Evolutionary conservation across 1,284 basidiomycete species (phyloP).

Genomic region (Grifola frondosa): DNA sequence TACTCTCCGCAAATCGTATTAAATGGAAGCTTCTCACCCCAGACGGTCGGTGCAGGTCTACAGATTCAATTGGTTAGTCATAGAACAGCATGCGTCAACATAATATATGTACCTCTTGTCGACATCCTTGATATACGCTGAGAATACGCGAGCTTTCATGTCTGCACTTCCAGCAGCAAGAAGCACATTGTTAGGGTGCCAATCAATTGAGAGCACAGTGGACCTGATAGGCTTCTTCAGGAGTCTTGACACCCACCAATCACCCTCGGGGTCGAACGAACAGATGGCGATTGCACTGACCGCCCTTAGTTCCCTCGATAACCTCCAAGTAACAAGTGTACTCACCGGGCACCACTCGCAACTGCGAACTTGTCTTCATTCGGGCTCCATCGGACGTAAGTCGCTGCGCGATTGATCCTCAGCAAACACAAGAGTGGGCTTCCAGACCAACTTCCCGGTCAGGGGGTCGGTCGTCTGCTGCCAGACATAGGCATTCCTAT

Average conservation of each 20-base stretch:
- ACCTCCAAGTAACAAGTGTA: constrained; percentile 3
- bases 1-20: constrained; percentile 98
- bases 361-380: constrained; percentile 99
- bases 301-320: not conserved
- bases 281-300: constrained; percentile 88
- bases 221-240: constrained; percentile 85
- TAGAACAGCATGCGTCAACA: not conserved
- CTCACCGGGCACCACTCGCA: constrained; percentile 89
- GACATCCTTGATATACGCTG: constrained; percentile 93
- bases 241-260: constrained; percentile 99
- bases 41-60: constrained; percentile 87
- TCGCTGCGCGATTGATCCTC: constrained; percentile 94
- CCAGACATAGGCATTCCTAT: constrained; percentile 99
- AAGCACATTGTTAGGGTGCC: constrained; percentile 94
- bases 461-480: constrained; percentile 73
- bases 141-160: constrained; percentile 96
- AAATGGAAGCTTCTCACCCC: constrained; percentile 98
- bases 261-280: constrained; percentile 94
- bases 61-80: too few species aligned
- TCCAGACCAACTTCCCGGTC: constrained; percentile 78
- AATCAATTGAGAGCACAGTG: constrained; percentile 92
- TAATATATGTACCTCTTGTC: constrained; percentile 71
- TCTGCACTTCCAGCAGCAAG: constrained; percentile 94
- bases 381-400: constrained; percentile 94
- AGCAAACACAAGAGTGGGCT: constrained; percentile 96